Evolutionary conservation across 352 stramenopile species (phyloP), one percentile per base, ranked within the genome.

Genomic region (Thalassiosira sp.): DNA sequence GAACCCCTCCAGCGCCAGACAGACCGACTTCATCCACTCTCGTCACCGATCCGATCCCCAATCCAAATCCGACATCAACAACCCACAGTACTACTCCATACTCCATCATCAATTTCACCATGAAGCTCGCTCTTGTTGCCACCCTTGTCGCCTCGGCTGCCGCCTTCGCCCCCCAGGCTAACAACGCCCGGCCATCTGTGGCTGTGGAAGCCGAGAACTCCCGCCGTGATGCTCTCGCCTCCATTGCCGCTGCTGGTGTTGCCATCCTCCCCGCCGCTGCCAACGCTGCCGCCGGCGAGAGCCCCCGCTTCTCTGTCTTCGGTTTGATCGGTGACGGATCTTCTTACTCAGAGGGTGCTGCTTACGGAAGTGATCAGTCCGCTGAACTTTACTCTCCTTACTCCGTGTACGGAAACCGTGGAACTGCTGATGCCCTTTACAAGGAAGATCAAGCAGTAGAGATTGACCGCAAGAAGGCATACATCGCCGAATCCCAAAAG

Each of bases 231-330:
- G 84, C 76, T 59, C 45, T 90, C 40, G 51, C 69, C 15, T 59
- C 72, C n/a, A 85, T 86, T 59, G 84, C 79, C 35, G 84, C 84
- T 68, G 80, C 76, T 51, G 79, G 80, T 72, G 84, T 76, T 56
- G 81, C 77, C 28, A 82, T 91, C 45, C 31, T 89, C 40, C 87
- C 87, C 65, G 76, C 65, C 45, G 81, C 64, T 56, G 87, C 87
- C 63, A 87, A 88, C 53, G 87, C 87, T 45, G 80, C 87, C 57
- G 80, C 69, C 31, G 87, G 87, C 57, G 87, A 92, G 68, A 90
- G 82, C 35, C 87, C 87, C 46, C 84, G 84, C 71, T 91, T 92
- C 84, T 91, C 84, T 63, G 80, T 92, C 31, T 92, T 92, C 73
- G 87, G 87, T 54, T 40, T 92, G 3, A 83, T 91, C 51, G 87